Conservation (phyloP, 352 stramenopile genomes). For the Globisporangium recalcitrans region DNA sequence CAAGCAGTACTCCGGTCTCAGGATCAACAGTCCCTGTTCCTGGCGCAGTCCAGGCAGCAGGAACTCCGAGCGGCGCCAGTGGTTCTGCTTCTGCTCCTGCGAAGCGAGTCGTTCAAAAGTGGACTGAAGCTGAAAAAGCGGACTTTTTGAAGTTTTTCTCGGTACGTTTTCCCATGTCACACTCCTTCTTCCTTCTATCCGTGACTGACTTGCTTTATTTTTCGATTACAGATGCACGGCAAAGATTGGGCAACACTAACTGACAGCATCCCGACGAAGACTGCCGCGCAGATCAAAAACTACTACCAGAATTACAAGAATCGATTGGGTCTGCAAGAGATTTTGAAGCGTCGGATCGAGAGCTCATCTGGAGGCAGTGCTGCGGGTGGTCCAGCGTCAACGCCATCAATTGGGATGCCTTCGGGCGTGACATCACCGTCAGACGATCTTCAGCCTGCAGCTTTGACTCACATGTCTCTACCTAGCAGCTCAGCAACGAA, state of each 20-base stretch:
- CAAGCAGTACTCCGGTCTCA: background rate
- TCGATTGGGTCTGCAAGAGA: slow-evolving; percentile 81
- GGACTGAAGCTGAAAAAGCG: slow-evolving; percentile 85
- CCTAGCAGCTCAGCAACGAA: background rate
- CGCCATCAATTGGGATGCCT: background rate
- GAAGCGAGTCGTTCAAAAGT: slow-evolving; percentile 88
- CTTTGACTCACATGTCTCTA: slow-evolving; percentile 5
- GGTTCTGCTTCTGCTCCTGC: slow-evolving; percentile 22
- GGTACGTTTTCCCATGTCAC: slow-evolving; percentile 27
- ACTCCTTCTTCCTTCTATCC: background rate
- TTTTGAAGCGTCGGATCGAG: slow-evolving; percentile 77
- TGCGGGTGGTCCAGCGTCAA: slow-evolving; percentile 5
- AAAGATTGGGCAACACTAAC: slow-evolving; percentile 88
- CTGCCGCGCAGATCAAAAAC: slow-evolving; percentile 88
- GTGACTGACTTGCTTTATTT: background rate
- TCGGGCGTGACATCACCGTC: background rate
- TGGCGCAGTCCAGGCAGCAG: background rate
- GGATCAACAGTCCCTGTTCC: background rate
- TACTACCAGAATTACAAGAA: slow-evolving; percentile 95
- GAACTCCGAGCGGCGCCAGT: background rate
- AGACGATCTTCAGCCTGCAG: slow-evolving; percentile 15
- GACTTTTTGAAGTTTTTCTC: slow-evolving; percentile 87
- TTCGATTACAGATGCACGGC: slow-evolving; percentile 53
- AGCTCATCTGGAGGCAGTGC: slow-evolving; percentile 14
- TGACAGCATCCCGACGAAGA: slow-evolving; percentile 87